Conservation (phyloP, 2,329 filamentous ascomycete genomes). For the Hymenoscyphus repandus region DNA sequence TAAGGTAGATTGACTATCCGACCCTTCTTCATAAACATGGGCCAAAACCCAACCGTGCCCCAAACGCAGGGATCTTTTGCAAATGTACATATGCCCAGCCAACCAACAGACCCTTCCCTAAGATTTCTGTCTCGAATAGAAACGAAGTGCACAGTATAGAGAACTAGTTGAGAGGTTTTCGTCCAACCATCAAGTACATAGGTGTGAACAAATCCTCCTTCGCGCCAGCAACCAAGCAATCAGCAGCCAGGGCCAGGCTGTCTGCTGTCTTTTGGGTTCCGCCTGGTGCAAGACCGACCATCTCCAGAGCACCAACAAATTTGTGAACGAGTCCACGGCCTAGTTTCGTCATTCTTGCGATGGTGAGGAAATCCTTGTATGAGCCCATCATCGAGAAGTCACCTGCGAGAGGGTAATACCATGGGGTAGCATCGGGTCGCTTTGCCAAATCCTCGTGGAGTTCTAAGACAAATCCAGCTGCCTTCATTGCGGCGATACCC, state of each 20-base stretch:
- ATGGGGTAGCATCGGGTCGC: conserved; percentile 70
- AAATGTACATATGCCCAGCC: not conserved
- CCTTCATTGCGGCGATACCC: conserved; percentile 76
- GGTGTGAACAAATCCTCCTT: conserved; percentile 92
- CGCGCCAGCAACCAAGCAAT: conserved; percentile 81
- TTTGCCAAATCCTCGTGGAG: conserved; percentile 85
- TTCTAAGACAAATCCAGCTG: conserved; percentile 80
- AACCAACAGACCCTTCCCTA: not conserved
- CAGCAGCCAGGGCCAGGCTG: conserved; percentile 74
- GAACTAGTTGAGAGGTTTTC: conserved; percentile 57
- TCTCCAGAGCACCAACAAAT: conserved; percentile 74
- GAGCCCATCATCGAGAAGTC: conserved; percentile 79
- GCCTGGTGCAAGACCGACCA: conserved; percentile 67
- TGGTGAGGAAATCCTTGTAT: conserved; percentile 73
- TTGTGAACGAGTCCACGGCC: conserved; percentile 73
- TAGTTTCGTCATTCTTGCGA: conserved; percentile 83
- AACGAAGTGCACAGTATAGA: not conserved
- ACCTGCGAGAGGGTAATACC: conserved; percentile 91
- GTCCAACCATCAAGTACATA: conserved; percentile 95
- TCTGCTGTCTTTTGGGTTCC: conserved; percentile 95
- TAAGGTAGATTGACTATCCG: no score
- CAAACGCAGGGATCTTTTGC: no score
- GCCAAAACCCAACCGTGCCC: no score
- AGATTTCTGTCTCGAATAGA: not conserved
- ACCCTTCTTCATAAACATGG: no score